Conservation (phyloP, 2,329 filamentous ascomycete species). For the Chrysoporthe cubensis region DNA sequence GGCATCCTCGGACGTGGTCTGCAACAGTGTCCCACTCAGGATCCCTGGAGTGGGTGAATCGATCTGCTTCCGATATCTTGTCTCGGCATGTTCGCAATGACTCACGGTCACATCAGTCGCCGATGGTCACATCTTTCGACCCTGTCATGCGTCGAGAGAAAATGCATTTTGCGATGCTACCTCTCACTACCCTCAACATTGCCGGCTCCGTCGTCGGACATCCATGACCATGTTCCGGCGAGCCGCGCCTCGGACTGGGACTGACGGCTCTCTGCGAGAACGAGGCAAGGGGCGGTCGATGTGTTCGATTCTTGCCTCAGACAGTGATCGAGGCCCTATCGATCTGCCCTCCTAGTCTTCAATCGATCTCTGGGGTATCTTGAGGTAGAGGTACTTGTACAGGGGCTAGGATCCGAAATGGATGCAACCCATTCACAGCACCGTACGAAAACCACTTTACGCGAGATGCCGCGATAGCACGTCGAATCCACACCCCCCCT, state of each 20-base stretch:
- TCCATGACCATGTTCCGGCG: neutral
- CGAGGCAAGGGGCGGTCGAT: neutral
- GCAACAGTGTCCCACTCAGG: constrained; percentile 27
- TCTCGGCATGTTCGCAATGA: constrained; percentile 24
- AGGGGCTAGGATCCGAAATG: constrained; percentile 21
- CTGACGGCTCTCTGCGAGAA: neutral
- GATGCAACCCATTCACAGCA: constrained; percentile 20
- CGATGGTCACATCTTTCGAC: constrained; percentile 14
- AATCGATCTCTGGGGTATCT: neutral
- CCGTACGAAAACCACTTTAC: constrained; percentile 37
- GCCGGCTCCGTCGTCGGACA: neutral
- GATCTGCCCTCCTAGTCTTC: neutral
- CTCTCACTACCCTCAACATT: neutral
- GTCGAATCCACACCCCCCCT: constrained; percentile 33
- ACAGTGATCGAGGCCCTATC: neutral
- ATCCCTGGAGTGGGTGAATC: constrained; percentile 19
- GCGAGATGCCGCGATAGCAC: constrained; percentile 36
- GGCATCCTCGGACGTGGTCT: constrained; percentile 17
- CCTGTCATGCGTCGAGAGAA: constrained; percentile 19
- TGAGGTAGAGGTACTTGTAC: constrained; percentile 5
- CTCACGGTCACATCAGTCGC: constrained; percentile 22
- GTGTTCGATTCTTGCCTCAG: neutral
- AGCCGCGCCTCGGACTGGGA: neutral
- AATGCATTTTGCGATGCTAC: neutral
- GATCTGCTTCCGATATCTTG: constrained; percentile 18